These are phyloP conservation scores for Terana coerulea DNA, from an alignment of 768 basidiomycete genomes.

Conservation along the genomic window DNA sequence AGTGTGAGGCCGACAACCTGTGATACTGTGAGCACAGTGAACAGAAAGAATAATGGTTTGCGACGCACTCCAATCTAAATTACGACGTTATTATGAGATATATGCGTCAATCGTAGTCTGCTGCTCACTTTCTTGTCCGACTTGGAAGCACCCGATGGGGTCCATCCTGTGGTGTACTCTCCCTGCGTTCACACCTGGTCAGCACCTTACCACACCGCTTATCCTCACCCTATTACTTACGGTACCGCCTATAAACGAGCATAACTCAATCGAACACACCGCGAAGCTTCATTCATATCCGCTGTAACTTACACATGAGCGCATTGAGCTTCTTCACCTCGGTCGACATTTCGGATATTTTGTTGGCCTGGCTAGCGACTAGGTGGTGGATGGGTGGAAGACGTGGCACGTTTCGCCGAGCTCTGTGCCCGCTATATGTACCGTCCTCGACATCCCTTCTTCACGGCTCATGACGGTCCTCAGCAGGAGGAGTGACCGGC, in stretches of 20 bases:
- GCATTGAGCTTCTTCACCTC: constrained; percentile 56
- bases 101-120: no score
- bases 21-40: background rate
- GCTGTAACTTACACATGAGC: constrained; percentile 66
- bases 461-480: constrained; percentile 9
- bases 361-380: constrained; percentile 4
- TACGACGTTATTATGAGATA: no score
- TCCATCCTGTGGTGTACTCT: constrained; percentile 96
- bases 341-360: constrained; percentile 34
- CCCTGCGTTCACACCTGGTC: constrained; percentile 37
- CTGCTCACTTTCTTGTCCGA: constrained; percentile 90
- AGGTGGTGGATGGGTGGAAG: constrained; percentile 12
- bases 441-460: background rate
- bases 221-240: constrained; percentile 22
- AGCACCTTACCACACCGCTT: background rate
- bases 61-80: constrained; percentile 63
- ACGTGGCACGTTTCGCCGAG: constrained; percentile 1
- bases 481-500: background rate
- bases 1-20: constrained; percentile 88
- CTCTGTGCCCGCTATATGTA: constrained; percentile 9
- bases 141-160: constrained; percentile 84
- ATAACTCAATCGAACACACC: constrained; percentile 7
- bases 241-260: constrained; percentile 40
- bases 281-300: constrained; percentile 22
- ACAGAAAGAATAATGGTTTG: background rate